Percentiles rank a stretch among this genome's conserved stretches.
Conservation (phyloP, 768 basidiomycete genomes). For the Favolaschia claudopus region DNA sequence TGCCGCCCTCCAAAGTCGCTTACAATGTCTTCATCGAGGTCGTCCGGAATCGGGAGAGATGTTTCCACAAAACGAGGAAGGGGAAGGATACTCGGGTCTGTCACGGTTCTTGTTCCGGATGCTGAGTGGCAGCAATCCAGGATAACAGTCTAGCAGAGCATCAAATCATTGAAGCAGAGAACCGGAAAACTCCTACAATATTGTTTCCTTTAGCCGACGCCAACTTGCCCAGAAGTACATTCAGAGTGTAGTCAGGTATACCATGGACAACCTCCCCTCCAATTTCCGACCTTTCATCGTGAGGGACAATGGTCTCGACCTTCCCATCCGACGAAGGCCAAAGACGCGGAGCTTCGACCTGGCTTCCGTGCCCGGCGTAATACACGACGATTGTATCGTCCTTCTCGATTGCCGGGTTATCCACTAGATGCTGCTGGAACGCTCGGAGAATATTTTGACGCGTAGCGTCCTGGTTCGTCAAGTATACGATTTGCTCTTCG, state of each 20-base stretch:
- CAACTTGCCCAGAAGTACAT: conserved; percentile 10
- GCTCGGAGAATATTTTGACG: conserved; percentile 6
- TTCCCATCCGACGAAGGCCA: conserved; percentile 13
- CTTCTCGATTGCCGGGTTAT: conserved; percentile 10
- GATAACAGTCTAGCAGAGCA: conserved; percentile 19
- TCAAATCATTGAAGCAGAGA: neutral
- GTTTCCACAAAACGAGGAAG: conserved; percentile 14
- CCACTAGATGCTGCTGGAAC: conserved; percentile 12
- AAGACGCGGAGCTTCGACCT: conserved; percentile 1
- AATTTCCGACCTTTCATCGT: conserved; percentile 9
- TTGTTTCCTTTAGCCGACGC: conserved; percentile 24
- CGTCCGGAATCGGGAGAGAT: conserved; percentile 1
- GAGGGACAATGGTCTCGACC: conserved; percentile 17
- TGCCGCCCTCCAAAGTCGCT: neutral
- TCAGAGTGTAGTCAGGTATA: conserved; percentile 21
- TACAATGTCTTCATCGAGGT: conserved; percentile 3
- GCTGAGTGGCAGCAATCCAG: conserved; percentile 23
- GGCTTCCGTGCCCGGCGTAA: conserved; percentile 23
- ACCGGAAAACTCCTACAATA: conserved; percentile 3
- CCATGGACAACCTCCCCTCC: conserved; percentile 10
- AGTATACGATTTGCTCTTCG: conserved; percentile 16
- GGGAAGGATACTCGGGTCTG: neutral
- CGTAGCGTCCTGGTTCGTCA: conserved; percentile 7
- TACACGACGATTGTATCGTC: conserved; percentile 17
- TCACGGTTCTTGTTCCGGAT: too few species aligned